Evolutionary conservation across 352 stramenopile genomes (phyloP), one percentile per base, ranked within the genome.

Genomic region (Pythium pyrilobum): DNA sequence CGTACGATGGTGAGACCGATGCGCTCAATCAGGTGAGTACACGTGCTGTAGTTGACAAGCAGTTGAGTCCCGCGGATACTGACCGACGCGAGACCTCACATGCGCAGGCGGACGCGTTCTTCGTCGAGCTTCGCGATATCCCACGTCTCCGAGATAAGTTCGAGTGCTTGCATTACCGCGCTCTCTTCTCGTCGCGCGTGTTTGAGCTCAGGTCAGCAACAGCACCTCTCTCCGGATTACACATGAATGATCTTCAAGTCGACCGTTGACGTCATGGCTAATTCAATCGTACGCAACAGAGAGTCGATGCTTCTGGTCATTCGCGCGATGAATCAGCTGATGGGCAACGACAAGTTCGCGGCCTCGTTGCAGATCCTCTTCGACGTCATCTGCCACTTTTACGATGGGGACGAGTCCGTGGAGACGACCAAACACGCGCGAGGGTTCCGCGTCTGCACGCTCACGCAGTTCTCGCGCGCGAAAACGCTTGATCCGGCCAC

Each of bases 171-270:
- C 38, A 42, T 8, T 48, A 42, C 20, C 25, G 37, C 11, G 18
- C 49, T 15, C 27, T 40, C 12, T 56, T 56, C 38, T 47, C 37
- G 9, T 23, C 37, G n/a, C 49, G 49, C 8, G 28, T 48, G 0
- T 56, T 47, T 31, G 49, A 48, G 16, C 32, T 56, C 15, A 27
- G 49, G 49, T 56, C n/a, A n/a, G n/a, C n/a, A n/a, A n/a, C n/a
- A n/a, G n/a, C n/a, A n/a, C n/a, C n/a, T n/a, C n/a, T n/a, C n/a
- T n/a, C n/a, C n/a, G n/a, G 36, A 5, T 13, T 41, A 16, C 10
- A 20, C 10, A 13, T 36, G 8, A 13, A 36, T 36, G 31, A 13
- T 13, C 31, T 36, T 13, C 13, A 36, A 13, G 8, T 13, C 8
- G 8, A 13, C 8, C 13, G 31, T 36, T 36, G 31, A 36, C 31